Conservation (phyloP, 441 rosid species). For the Gossypium gossypioides region DNA sequence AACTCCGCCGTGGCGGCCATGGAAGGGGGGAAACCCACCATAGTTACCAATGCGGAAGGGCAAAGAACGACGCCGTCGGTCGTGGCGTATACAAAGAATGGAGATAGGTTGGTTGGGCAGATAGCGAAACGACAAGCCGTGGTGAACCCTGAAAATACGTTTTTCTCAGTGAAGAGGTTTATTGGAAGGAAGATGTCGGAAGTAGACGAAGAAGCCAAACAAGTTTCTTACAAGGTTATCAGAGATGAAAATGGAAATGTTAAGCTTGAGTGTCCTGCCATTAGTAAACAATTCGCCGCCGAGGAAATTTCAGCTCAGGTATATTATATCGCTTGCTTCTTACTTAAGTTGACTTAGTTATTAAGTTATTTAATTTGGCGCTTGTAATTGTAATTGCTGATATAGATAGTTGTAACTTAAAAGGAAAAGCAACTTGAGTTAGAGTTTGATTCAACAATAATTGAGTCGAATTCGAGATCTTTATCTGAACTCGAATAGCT, state of each 20-base stretch:
- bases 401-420: no score
- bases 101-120: conserved; percentile 84
- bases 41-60: conserved; percentile 82
- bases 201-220: conserved; percentile 84
- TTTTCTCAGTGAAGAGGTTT: conserved; percentile 90
- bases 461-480: not conserved
- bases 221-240: conserved; percentile 73
- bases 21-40: conserved; percentile 94
- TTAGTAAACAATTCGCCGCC: conserved; percentile 66
- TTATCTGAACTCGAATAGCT: no score
- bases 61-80: conserved; percentile 90
- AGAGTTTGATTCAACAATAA: not conserved
- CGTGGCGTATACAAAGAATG: conserved; percentile 77
- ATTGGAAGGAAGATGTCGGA: conserved; percentile 87
- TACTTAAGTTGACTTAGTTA: no score
- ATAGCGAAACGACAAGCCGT: conserved; percentile 92
- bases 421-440: not conserved
- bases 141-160: conserved; percentile 81
- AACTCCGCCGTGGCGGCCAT: conserved; percentile 89
- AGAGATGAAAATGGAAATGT: conserved; percentile 88
- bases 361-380: no score
- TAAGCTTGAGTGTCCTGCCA: conserved; percentile 83
- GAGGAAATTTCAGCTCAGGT: conserved; percentile 99
- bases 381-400: no score
- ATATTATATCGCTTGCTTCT: not conserved